Base-by-base conservation (phyloP, 2,329 filamentous ascomycete species). In the Aspergillus viridinutans region DNA sequence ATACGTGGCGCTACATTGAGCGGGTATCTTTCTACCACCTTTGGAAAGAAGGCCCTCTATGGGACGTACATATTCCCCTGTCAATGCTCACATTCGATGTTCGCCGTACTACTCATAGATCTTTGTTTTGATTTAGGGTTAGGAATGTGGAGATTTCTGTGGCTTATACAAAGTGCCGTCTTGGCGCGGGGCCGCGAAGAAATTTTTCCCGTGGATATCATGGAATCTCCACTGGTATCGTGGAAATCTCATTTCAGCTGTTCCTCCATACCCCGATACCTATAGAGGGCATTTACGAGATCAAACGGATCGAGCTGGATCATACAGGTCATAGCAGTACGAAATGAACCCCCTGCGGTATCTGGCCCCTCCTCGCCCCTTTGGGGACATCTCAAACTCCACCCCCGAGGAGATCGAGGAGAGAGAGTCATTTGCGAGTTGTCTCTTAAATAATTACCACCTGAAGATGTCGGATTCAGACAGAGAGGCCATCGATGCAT, bases 331-430 rank as follows among this genome's bases (percentile, higher is more conserved):
- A 43, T 43, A 43, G 5, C n/a, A 66, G 57, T 50, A 45, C 2
- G 21, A 23, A 32, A 60, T 60, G 58, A 50, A 60, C 21, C 56
- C 56, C n/a, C 48, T 60, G 3, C 58, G 58, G 10, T 60, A 60
- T 28, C 49, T 60, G 47, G 58, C 56, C 28, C 35, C 58, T 25
- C 58, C 58, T 1, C 23, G 28, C 32, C 53, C 56, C 12, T 60
- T 58, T 54, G 47, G 32, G 26, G 56, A 49, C 5, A 45, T 60
- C n/a, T 52, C 58, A 10, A 38, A 25, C 20, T 38, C 56, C 53
- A 54, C 48, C 21, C 54, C 21, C 17, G 56, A 56, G 28, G 50
- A 56, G 21, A 49, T 58, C 35, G 58, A 56, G 25, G 53, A 54
- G 29, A 42, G 58, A 8, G 54, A 56, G 32, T 42, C 28, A 51